These are phyloP conservation scores for Hippophae rhamnoides DNA, from an alignment of 306 rosid species.

Conservation along the genomic window DNA sequence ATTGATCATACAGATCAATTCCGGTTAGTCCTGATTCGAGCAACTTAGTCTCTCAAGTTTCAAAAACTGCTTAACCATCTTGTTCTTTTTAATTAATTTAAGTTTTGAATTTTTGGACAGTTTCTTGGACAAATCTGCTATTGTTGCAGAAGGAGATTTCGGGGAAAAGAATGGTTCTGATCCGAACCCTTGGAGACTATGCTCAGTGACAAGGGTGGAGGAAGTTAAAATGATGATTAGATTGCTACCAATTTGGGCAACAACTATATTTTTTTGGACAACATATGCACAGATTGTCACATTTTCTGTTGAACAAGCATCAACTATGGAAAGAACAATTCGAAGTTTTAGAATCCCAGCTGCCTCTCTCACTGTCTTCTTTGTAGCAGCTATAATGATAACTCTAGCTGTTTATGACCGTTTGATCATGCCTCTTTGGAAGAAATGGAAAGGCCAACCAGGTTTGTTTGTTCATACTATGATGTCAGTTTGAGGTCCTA, in stretches of 20 bases:
- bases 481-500: too few species aligned
- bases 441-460: constrained; percentile 61
- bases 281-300: constrained; percentile 91
- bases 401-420: constrained; percentile 63
- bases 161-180: constrained; percentile 31
- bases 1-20: constrained; percentile 55
- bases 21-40: constrained; percentile 25
- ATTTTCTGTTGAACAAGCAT: constrained; percentile 89
- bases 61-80: too few species aligned
- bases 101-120: constrained; percentile 16
- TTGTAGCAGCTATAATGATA: constrained; percentile 69
- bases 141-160: constrained; percentile 50
- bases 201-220: constrained; percentile 72
- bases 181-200: constrained; percentile 68
- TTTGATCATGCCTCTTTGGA: constrained; percentile 77
- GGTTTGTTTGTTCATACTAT: constrained; percentile 28
- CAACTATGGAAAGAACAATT: constrained; percentile 69
- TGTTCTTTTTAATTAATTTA: neutral
- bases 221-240: constrained; percentile 87
- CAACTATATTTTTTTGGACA: constrained; percentile 93
- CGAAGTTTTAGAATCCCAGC: constrained; percentile 76
- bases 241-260: constrained; percentile 87
- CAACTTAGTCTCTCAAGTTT: neutral
- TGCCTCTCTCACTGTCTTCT: constrained; percentile 79
- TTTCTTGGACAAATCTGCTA: constrained; percentile 77